Percentiles rank a stretch among this genome's conserved stretches.
Conservation (phyloP, 768 basidiomycete genomes). For the Rhodotorula taiwanensis region DNA sequence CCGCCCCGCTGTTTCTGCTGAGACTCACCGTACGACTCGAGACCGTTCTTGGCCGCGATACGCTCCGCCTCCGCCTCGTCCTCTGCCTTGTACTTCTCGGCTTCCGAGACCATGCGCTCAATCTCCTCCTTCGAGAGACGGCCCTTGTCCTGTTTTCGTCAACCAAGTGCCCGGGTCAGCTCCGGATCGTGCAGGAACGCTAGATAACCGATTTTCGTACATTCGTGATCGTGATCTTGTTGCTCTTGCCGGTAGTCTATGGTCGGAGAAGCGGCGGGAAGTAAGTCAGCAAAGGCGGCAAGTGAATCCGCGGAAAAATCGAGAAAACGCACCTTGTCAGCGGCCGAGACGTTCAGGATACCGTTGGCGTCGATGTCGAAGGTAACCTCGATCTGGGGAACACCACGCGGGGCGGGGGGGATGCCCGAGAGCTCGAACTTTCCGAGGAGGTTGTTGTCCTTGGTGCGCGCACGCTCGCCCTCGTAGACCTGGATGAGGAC, state of each 20-base stretch:
- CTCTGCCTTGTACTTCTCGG: constrained; percentile 75
- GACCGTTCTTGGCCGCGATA: constrained; percentile 77
- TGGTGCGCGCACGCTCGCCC: constrained; percentile 95
- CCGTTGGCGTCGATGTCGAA: constrained; percentile 98
- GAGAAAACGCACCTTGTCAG: constrained; percentile 60
- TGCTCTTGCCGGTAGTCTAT: constrained; percentile 97
- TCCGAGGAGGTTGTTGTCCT: constrained; percentile 97
- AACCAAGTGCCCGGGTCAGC: constrained; percentile 53
- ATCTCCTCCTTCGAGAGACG: constrained; percentile 96
- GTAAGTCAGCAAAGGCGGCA: background rate
- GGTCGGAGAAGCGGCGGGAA: constrained; percentile 56
- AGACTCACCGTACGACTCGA: constrained; percentile 67
- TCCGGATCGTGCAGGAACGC: background rate
- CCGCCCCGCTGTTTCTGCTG: too few relatives aligned
- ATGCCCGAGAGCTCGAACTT: constrained; percentile 97
- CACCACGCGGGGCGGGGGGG: constrained; percentile 92
- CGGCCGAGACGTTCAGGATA: constrained; percentile 76
- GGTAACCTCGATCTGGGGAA: constrained; percentile 94
- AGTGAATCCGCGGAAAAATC: background rate
- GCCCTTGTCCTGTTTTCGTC: constrained; percentile 70
- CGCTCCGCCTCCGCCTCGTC: constrained; percentile 68
- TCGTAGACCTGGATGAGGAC: constrained; percentile 92
- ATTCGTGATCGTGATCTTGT: constrained; percentile 72
- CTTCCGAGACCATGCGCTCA: constrained; percentile 92
- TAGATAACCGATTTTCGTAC: constrained; percentile 64